Base-by-base conservation (phyloP, 2,329 filamentous ascomycete genomes). In the Geosmithia morbida region DNA sequence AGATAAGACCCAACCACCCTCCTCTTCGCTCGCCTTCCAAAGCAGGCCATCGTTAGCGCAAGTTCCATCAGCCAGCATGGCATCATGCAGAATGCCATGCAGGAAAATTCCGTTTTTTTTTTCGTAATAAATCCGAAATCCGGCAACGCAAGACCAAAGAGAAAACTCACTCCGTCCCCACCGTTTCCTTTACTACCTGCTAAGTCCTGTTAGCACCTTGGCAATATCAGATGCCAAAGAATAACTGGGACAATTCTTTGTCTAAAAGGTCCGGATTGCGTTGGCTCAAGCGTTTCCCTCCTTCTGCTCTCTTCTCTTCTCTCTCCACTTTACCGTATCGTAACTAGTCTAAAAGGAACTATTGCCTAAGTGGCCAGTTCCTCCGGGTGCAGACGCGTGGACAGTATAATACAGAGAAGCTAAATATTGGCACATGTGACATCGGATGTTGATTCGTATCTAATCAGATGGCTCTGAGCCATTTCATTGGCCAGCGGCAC, bases 401-500 rank as follows among this genome's bases (percentile, higher is more conserved):
- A 44, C 19, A 7, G 40, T 30, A 37, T 37, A 37, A 13, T 37
- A 37, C 11, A 11, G 10, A 7, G 33, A 11, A 37, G 14, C 33
- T 16, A 37, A 37, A 13, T 3, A 37, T 37, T 11, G 33, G 14
- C 11, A 11, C 33, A 37, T 37, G 33, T 37, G 33, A 37, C 33
- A 37, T 37, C 3, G 33, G 33, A 11, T 37, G 14, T 11, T 26
- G 41, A 42, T 42, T 37, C 33, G 33, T 11, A 55, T 55, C 55
- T 57, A 54, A 59, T 59, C 53, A 59, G 58, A 60, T 60, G 51
- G 45, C 37, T 17, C 18, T 29, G 30, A 16, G 14, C 1, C 2
- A 20, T 18, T 19, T 49, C 39, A 59, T 59, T 59, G 56, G 55
- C 43, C 44, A 44, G 20, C 40, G 10, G 17, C 39, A 14, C 14